Base-by-base conservation (phyloP, 345 rosid genomes). In the Erodium maritimum region DNA sequence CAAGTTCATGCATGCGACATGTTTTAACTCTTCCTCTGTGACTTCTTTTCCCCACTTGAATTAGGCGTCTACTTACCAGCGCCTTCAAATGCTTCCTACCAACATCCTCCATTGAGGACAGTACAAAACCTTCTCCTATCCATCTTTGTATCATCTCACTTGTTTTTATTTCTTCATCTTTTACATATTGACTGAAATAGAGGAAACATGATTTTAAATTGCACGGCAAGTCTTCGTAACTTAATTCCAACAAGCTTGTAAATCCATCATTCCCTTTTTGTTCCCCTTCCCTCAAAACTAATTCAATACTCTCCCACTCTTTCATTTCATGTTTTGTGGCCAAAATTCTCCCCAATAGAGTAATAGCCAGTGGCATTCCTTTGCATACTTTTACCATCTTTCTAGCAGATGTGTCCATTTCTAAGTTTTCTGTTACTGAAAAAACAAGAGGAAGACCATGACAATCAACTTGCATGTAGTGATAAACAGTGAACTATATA, bases 81-180 rank as follows among this genome's bases (percentile, higher is more conserved):
- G 69, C 72, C 19, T 34, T 52, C 17, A 78, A 57, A 25, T 60
- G 64, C 29, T 42, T 13, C 23, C 71, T 66, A 0, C 64, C 77
- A 1, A 54, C 65, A 57, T 78, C 69, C 51, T 63, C 76, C 14
- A 66, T 19, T 1, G 54, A 18, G n/a, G 16, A 42, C 1, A 63
- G 7, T 21, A 79, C 59, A 52, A 81, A 50, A n/a, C 86, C 86
- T 59, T 76, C 76, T 6, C 76, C 81, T 17, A 74, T 58, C 86
- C 79, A 82, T 64, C 72, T 70, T 20, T 29, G 61, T 46, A 77
- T 54, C 56, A 82, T 34, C 25, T 65, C 71, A 21, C 61, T 73
- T 0, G 54, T 42, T 0, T 69, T 64, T 60, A 82, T 79, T 6
- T 70, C 72, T 11, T 37, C 63, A 63, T 78, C 75, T 24, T 65